Conservation (phyloP, 148 eudicot species). For the Rhododendron vialii region DNA sequence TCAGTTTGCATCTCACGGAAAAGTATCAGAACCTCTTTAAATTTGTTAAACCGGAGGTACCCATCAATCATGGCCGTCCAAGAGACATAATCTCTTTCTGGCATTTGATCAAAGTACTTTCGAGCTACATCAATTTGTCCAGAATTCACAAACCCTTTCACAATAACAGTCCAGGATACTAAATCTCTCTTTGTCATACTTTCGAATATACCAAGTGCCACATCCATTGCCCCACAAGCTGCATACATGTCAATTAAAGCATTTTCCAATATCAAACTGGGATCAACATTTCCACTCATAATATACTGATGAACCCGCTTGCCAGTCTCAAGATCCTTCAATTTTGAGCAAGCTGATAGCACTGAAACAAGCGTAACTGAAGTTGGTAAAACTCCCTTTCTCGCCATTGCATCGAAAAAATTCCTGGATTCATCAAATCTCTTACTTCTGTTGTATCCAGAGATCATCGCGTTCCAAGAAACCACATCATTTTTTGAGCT, state of each 20-base stretch:
- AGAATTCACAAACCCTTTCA: slow-evolving; percentile 22
- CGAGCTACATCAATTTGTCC: slow-evolving; percentile 28
- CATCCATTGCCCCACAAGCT: slow-evolving; percentile 26
- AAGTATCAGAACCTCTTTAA: slow-evolving; percentile 28
- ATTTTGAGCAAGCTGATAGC: slow-evolving; percentile 29
- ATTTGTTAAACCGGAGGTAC: slow-evolving; percentile 23
- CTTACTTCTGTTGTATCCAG: slow-evolving; percentile 35
- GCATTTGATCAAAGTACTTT: slow-evolving; percentile 37
- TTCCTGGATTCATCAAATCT: slow-evolving; percentile 26
- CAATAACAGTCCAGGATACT: slow-evolving; percentile 31
- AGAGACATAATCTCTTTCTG: slow-evolving; percentile 31
- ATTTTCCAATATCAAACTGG: slow-evolving; percentile 26
- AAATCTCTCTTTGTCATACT: slow-evolving; percentile 27
- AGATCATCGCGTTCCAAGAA: slow-evolving; percentile 34
- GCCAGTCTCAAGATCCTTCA: slow-evolving; percentile 29
- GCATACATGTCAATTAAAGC: slow-evolving; percentile 29
- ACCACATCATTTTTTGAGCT: slow-evolving; percentile 21
- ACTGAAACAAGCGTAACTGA: slow-evolving; percentile 33
- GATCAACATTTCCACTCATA: slow-evolving; percentile 15
- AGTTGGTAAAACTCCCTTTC: slow-evolving; percentile 27
- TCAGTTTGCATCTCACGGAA: slow-evolving; percentile 29
- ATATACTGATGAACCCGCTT: slow-evolving; percentile 26
- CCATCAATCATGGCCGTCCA: slow-evolving; percentile 41
- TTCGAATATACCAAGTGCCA: slow-evolving; percentile 24
- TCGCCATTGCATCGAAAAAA: slow-evolving; percentile 30